These are phyloP conservation scores for Achaetomiella virescens DNA, from an alignment of 495 filamentous ascomycete species.

Conservation along the genomic window DNA sequence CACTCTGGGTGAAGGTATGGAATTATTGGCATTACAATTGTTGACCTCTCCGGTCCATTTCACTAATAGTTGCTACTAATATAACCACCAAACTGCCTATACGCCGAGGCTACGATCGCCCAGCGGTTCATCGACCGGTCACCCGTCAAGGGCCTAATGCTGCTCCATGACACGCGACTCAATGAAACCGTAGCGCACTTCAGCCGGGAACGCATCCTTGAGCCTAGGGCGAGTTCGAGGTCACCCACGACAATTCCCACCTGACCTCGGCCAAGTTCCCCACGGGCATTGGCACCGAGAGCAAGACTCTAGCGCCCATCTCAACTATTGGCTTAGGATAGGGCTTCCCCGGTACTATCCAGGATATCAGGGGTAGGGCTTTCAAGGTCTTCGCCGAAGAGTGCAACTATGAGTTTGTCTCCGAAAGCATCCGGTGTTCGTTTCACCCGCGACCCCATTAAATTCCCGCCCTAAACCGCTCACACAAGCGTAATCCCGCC, in stretches of 20 bases:
- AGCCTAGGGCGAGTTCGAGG: conserved; percentile 58
- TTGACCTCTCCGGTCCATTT: too few relatives aligned
- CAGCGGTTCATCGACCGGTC: conserved; percentile 15
- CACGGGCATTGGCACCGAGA: conserved; percentile 60
- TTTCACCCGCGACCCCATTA: conserved; percentile 70
- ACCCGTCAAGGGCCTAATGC: conserved; percentile 6
- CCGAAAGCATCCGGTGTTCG: conserved; percentile 70
- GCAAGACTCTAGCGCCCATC: conserved; percentile 56
- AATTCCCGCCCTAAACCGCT: conserved; percentile 74
- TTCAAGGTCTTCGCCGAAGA: conserved; percentile 79
- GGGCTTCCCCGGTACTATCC: conserved; percentile 49
- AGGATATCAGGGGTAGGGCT: conserved; percentile 65
- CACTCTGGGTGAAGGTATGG: conserved; percentile 18
- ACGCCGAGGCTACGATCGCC: conserved; percentile 13
- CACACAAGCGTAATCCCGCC: conserved; percentile 65
- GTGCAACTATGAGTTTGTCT: conserved; percentile 73
- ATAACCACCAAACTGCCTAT: conserved; percentile 17
- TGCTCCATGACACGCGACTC: conserved; percentile 31
- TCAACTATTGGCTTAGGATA: conserved; percentile 49
- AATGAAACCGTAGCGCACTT: conserved; percentile 61
- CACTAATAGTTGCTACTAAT: too few relatives aligned
- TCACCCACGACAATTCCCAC: conserved; percentile 47
- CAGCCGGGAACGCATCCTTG: conserved; percentile 48
- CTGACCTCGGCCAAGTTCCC: conserved; percentile 40
- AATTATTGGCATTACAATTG: too few relatives aligned